Conservation (phyloP, 1,284 basidiomycete genomes). For the Trametes pubescens region DNA sequence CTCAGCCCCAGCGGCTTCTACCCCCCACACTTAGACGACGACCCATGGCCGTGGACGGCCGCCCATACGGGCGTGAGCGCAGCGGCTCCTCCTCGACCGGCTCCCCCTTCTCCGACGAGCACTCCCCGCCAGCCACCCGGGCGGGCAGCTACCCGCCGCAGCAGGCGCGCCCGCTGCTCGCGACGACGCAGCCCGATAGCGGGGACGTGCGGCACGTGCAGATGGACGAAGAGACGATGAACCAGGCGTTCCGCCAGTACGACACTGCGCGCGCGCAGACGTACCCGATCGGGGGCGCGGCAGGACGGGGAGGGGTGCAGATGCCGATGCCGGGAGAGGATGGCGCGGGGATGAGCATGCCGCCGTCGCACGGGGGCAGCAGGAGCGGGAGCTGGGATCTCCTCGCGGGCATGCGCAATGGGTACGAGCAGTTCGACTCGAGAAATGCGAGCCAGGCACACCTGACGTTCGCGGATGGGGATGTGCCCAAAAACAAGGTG, state of each 20-base stretch:
- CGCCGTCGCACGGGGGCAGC: constrained; percentile 20
- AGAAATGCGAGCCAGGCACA: constrained; percentile 61
- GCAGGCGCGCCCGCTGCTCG: constrained; percentile 24
- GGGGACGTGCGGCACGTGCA: background rate
- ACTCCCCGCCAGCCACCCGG: constrained; percentile 14
- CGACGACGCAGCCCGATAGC: constrained; percentile 5
- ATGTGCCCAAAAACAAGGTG: constrained; percentile 64
- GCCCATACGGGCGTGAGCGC: constrained; percentile 15
- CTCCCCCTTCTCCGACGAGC: constrained; percentile 29
- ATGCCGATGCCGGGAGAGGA: constrained; percentile 30
- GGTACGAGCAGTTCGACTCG: constrained; percentile 69
- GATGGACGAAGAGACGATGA: constrained; percentile 29
- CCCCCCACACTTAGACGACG: constrained; percentile 11
- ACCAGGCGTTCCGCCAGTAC: constrained; percentile 33
- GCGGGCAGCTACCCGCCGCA: constrained; percentile 31
- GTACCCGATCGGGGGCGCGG: constrained; percentile 20
- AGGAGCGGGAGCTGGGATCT: constrained; percentile 59
- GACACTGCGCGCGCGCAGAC: constrained; percentile 35
- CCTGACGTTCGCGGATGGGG: constrained; percentile 69
- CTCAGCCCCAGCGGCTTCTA: background rate
- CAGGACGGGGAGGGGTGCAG: constrained; percentile 14
- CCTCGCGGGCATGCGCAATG: constrained; percentile 58
- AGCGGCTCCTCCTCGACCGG: constrained; percentile 14
- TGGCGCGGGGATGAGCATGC: constrained; percentile 23
- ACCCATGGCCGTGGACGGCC: constrained; percentile 15